A percentile compares a stretch with the other conserved stretches of the same genome.
These are phyloP conservation scores for Candida freyschussii DNA, from an alignment of 1,139 yeast genomes.

Conservation along the genomic window DNA sequence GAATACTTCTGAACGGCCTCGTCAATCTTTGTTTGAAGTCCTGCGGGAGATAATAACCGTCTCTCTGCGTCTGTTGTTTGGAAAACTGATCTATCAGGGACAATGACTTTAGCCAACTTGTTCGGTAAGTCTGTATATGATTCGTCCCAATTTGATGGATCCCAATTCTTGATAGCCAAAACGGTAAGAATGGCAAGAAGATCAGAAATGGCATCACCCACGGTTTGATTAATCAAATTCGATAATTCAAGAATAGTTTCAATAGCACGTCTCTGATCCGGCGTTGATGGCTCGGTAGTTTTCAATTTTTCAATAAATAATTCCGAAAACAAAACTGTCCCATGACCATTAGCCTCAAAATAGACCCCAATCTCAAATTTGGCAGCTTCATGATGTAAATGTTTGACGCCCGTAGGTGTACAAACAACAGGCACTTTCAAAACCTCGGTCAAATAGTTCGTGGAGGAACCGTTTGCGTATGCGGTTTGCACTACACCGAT, in stretches of 20 bases:
- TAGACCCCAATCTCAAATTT: conserved; percentile 87
- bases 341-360: conserved; percentile 99
- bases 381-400: conserved; percentile 85
- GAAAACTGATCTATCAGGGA: conserved; percentile 74
- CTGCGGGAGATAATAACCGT: conserved; percentile 67
- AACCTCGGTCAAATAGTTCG: conserved; percentile 58
- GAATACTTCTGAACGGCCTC: conserved; percentile 50
- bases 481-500: conserved; percentile 97
- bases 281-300: conserved; percentile 25
- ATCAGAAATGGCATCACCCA: conserved; percentile 95
- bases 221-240: conserved; percentile 85
- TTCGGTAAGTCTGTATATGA: conserved; percentile 86
- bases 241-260: conserved; percentile 52
- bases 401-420: conserved; percentile 95
- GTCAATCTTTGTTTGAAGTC: conserved; percentile 74
- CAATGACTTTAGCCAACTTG: conserved; percentile 72
- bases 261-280: conserved; percentile 36
- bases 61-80: conserved; percentile 91
- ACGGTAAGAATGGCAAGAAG: conserved; percentile 71
- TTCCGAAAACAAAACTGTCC: conserved; percentile 80
- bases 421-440: conserved; percentile 78
- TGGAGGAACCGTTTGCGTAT: conserved; percentile 92
- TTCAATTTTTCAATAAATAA: conserved; percentile 43
- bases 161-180: conserved; percentile 48
- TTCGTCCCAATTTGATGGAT: conserved; percentile 70